Percentiles rank a stretch among this genome's conserved stretches.
phyloP scores from a whole-genome alignment of 225 moss, liverwort and hornwort species.

The Polytrichum commune region DNA sequence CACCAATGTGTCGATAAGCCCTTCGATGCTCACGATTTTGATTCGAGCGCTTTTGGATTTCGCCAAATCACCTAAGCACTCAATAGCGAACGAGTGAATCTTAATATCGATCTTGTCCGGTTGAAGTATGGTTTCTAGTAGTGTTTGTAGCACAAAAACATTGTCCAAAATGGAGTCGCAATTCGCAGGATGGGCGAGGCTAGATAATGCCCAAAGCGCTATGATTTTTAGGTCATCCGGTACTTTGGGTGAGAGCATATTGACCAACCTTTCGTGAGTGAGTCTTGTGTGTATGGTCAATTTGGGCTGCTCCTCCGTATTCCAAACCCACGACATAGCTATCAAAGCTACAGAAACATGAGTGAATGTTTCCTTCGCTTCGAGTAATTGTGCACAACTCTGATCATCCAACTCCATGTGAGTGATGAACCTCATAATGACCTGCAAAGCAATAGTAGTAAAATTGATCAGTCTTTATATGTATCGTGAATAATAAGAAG shows the following conservation, averaged over 20 bases:
- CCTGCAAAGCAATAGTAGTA: not conserved
- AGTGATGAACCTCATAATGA: not conserved
- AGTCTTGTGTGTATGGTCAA: not conserved
- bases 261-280: not conserved
- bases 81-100: too few relatives aligned
- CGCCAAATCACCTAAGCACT: too few relatives aligned
- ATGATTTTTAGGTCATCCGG: not conserved
- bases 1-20: too few relatives aligned
- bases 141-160: not conserved
- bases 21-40: too few relatives aligned
- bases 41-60: too few relatives aligned
- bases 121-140: not conserved
- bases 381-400: not conserved
- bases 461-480: not conserved
- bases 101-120: not conserved
- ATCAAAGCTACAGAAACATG: not conserved
- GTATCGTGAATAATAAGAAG: too few relatives aligned
- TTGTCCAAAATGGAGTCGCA: not conserved
- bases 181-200: not conserved
- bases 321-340: not conserved
- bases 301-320: not conserved
- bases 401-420: slow-evolving; percentile 10
- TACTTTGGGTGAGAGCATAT: not conserved
- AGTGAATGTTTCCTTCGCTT: not conserved
- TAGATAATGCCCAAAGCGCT: not conserved